Evolutionary conservation across 169 alveolate genomes (phyloP), one percentile per base, ranked within the genome.

Genomic region (Eimeria necatrix): DNA sequence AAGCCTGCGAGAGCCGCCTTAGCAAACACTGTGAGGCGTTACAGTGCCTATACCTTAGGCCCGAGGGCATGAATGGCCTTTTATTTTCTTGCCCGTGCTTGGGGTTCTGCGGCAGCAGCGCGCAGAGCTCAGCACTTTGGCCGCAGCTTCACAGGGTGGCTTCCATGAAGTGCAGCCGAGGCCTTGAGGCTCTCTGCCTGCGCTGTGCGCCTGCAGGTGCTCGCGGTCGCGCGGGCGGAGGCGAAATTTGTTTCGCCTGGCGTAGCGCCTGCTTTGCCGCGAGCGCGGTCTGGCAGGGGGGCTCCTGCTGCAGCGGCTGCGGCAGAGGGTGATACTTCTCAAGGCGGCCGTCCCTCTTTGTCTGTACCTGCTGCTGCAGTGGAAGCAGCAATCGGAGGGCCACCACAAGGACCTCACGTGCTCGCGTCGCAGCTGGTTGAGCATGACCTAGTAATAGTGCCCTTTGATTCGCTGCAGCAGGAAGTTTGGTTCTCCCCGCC

Each of bases 401-500:
- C 56, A 70, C 76, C 91, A 4, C 74, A 83, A 4, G 59, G 64
- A 10, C 80, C 80, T 24, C 60, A 22, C 64, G 76, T 87, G 68
- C 71, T 68, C 46, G 61, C 68, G 53, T 32, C 51, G 71, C 91
- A 88, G 83, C 26, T 93, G 51, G 10, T 49, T n/a, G 90, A n/a
- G 53, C 74, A 61, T 24, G 95, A 94, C 74, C 4, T 94, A 22
- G 85, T 88, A 2, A 24, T 94, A 7, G 85, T 64, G 12, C 91
- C 95, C 46, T 94, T 51, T 49, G 95, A 88, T n/a, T 46, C 93
- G 22, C 88, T 94, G 71, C 68, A 68, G 48, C 92, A 88, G 48
- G 95, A 94, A n/a, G 64, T 94, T 18, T 94, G 91, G 84, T 88
- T 94, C 71, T n/a, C 91, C 3, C 95, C 95, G 10, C 71, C 71